These are phyloP conservation scores for Saturnispora dispora DNA, from an alignment of 805 yeast genomes.

Conservation along the genomic window DNA sequence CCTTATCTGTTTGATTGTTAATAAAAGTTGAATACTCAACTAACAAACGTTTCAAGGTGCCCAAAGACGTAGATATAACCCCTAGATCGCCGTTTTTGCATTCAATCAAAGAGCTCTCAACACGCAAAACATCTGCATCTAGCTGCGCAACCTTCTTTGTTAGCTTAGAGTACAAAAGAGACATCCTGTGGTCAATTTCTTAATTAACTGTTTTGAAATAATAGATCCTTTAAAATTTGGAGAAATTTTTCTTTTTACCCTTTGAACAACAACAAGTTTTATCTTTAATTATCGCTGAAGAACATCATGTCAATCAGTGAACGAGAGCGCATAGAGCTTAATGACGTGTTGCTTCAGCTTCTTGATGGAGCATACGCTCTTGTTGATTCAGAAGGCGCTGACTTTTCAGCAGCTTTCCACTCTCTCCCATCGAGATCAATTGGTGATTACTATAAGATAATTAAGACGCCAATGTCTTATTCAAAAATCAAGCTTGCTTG, in stretches of 20 bases:
- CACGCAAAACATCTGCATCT: not conserved
- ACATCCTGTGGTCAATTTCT: not conserved
- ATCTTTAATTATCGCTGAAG: not conserved
- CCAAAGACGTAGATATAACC: not conserved
- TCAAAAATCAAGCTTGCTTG: conserved; percentile 57
- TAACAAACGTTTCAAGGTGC: not conserved
- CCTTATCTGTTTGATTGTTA: not conserved
- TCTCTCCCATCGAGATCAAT: conserved; percentile 64
- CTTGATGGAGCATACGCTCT: conserved; percentile 20
- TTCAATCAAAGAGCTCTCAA: not conserved
- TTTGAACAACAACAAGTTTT: not conserved
- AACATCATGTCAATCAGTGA: not conserved
- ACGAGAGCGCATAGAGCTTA: not conserved
- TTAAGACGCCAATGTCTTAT: conserved; percentile 74
- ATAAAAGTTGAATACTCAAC: not conserved
- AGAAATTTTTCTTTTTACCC: not conserved
- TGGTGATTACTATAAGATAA: conserved; percentile 72
- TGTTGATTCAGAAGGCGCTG: conserved; percentile 21
- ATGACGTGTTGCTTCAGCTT: conserved; percentile 1
- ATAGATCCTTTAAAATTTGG: not conserved
- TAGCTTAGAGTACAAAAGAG: not conserved
- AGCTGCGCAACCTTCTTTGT: not conserved
- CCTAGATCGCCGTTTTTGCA: not conserved
- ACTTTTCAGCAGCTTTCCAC: conserved; percentile 40
- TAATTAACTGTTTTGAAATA: not conserved